Percentiles rank a stretch among this genome's conserved stretches.
These are phyloP conservation scores for Cryptosporidium parvum DNA, from an alignment of 169 alveolate species.

Conservation along the genomic window DNA sequence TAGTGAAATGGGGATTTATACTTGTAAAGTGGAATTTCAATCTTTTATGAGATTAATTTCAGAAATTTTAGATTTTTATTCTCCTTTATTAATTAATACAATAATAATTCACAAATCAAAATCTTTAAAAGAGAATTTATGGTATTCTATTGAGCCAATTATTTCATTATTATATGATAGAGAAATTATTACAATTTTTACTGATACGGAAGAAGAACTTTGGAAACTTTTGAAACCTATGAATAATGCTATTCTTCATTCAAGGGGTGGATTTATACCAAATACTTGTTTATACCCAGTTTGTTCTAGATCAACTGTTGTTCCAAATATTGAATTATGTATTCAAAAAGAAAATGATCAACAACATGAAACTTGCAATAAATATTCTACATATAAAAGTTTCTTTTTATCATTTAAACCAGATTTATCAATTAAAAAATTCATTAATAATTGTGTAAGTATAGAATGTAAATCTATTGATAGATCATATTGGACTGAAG, in stretches of 20 bases:
- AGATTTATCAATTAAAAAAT: slow-evolving; percentile 27
- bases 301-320: slow-evolving; percentile 31
- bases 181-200: slow-evolving; percentile 17
- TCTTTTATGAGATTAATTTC: slow-evolving; percentile 39
- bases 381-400: slow-evolving; percentile 6
- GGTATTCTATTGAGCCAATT: slow-evolving; percentile 46
- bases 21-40: slow-evolving; percentile 55
- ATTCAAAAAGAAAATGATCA: slow-evolving; percentile 1
- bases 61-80: slow-evolving; percentile 55
- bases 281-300: slow-evolving; percentile 55
- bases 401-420: slow-evolving; percentile 65
- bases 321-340: slow-evolving; percentile 12
- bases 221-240: slow-evolving; percentile 36
- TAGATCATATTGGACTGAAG: slow-evolving; percentile 44
- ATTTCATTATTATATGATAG: neutral
- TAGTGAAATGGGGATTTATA: slow-evolving; percentile 22
- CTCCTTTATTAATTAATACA: slow-evolving; percentile 46
- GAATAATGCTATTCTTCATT: slow-evolving; percentile 33
- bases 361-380: neutral
- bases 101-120: slow-evolving; percentile 54
- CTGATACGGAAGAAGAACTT: slow-evolving; percentile 39
- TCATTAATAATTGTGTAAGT: slow-evolving; percentile 24
- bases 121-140: slow-evolving; percentile 23
- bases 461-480: neutral
- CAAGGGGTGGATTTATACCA: slow-evolving; percentile 69